A percentile compares a stretch with the other conserved stretches of the same genome.
These are phyloP conservation scores for Aspergillus nanangensis DNA, from an alignment of 495 filamentous ascomycete genomes.

Conservation along the genomic window DNA sequence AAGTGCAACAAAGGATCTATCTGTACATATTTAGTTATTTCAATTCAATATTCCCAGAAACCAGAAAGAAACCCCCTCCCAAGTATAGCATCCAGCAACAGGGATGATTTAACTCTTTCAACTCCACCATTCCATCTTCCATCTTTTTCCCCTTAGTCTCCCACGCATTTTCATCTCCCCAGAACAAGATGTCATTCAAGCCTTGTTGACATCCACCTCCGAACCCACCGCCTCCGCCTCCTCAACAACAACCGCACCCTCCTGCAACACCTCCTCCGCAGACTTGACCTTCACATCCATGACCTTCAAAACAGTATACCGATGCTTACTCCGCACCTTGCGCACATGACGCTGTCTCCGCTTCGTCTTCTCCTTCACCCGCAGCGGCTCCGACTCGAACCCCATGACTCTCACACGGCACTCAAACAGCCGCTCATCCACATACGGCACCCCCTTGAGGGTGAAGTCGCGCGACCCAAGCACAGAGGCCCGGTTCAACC, in stretches of 20 bases:
- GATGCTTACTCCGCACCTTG: slow-evolving; percentile 77
- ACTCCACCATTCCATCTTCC: neutral
- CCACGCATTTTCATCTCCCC: neutral
- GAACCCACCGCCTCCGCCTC: slow-evolving; percentile 15
- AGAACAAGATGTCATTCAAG: neutral
- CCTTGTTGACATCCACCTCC: slow-evolving; percentile 17
- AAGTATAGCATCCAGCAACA: slow-evolving; percentile 5
- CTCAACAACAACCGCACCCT: slow-evolving; percentile 38
- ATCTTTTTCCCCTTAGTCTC: neutral
- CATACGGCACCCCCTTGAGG: slow-evolving; percentile 67
- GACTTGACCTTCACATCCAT: slow-evolving; percentile 70
- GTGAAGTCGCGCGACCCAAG: slow-evolving; percentile 90
- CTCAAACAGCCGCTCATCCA: slow-evolving; percentile 78
- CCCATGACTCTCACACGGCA: slow-evolving; percentile 84
- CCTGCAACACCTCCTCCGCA: slow-evolving; percentile 51
- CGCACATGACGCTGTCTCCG: slow-evolving; percentile 70
- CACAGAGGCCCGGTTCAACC: slow-evolving; percentile 74
- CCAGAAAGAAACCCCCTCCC: neutral
- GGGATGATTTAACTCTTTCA: too few species aligned
- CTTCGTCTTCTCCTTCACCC: slow-evolving; percentile 91
- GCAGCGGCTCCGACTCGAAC: slow-evolving; percentile 81
- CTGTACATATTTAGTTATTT: slow-evolving; percentile 37
- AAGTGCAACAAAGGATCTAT: slow-evolving; percentile 31
- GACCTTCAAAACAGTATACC: slow-evolving; percentile 79
- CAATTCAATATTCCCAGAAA: too few species aligned